Evolutionary conservation across 1,284 basidiomycete species (phyloP).

Genomic region (Sporisorium iseilematis-ciliati): DNA sequence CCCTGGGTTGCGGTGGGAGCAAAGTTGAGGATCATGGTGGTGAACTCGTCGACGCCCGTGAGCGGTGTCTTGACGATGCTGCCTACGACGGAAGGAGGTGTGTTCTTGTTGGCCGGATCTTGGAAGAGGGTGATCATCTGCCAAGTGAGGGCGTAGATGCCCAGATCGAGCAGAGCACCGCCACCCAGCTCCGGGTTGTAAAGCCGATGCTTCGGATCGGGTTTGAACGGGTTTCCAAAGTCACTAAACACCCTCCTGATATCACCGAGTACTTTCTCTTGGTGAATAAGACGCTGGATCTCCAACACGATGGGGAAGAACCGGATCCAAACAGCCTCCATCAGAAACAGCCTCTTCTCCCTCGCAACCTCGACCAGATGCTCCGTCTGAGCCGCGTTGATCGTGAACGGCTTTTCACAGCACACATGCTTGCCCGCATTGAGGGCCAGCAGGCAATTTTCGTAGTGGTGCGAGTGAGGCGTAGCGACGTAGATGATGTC

Average conservation of each 20-base stretch:
- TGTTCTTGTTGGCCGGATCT: conserved; percentile 73
- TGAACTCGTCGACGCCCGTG: conserved; percentile 83
- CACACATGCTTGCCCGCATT: conserved; percentile 83
- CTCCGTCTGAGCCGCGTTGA: conserved; percentile 72
- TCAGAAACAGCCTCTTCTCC: conserved; percentile 61
- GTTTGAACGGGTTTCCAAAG: conserved; percentile 41
- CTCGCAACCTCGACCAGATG: conserved; percentile 80
- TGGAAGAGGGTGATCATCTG: conserved; percentile 53
- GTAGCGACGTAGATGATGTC: conserved; percentile 75
- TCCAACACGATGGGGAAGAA: conserved; percentile 60
- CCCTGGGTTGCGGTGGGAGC: conserved; percentile 68
- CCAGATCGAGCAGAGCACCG: conserved; percentile 82
- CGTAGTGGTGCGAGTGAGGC: conserved; percentile 86
- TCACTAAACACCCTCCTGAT: conserved; percentile 51
- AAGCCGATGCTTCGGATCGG: conserved; percentile 78
- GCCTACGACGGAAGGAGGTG: conserved; percentile 72
- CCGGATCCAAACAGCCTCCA: conserved; percentile 62
- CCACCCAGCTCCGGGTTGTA: conserved; percentile 84
- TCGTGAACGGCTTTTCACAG: conserved; percentile 71
- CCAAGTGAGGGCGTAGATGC: conserved; percentile 69
- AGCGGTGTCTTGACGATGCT: conserved; percentile 79
- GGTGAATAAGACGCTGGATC: conserved; percentile 49
- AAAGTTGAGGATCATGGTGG: conserved; percentile 82
- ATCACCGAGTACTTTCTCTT: conserved; percentile 51
- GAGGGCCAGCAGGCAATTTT: conserved; percentile 81